Evolutionary conservation across 208 protist genomes (phyloP).

Genomic region (Leishmania braziliensis): DNA sequence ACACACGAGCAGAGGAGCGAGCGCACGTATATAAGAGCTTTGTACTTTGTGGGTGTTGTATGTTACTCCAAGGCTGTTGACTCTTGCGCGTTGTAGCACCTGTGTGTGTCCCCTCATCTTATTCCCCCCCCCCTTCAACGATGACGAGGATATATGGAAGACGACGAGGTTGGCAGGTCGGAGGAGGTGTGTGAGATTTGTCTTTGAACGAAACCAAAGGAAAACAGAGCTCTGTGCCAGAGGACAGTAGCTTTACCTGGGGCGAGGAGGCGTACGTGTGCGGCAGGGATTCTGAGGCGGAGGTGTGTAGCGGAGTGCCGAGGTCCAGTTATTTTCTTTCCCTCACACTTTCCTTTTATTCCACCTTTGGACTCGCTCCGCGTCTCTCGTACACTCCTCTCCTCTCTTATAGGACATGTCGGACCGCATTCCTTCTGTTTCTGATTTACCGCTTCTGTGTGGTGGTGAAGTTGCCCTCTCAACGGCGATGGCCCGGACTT

Average conservation of each 20-base stretch:
- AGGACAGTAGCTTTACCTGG: neutral
- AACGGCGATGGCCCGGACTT: constrained; percentile 12
- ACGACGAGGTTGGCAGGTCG: neutral
- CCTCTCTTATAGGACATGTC: constrained; percentile 6
- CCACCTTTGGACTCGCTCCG: neutral
- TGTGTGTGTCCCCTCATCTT: neutral
- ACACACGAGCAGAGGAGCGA: neutral
- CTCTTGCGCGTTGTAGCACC: neutral
- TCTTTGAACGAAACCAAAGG: neutral
- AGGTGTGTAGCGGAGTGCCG: neutral
- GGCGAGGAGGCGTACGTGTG: neutral
- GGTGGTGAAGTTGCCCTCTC: neutral
- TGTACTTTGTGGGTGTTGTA: neutral
- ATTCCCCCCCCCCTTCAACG: neutral
- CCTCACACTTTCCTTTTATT: neutral
- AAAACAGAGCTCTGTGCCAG: neutral
- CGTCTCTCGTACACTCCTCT: constrained; percentile 10
- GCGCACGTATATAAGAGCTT: neutral
- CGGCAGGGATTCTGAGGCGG: neutral
- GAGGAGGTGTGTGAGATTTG: neutral
- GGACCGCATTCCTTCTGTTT: too few relatives aligned
- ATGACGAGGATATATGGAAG: neutral
- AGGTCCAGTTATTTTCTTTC: neutral
- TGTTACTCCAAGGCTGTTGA: neutral
- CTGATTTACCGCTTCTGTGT: neutral